A percentile compares a stretch with the other conserved stretches of the same genome.
Evolutionary conservation across 768 basidiomycete genomes (phyloP).

Genomic region (Kwoniella heveanensis): DNA sequence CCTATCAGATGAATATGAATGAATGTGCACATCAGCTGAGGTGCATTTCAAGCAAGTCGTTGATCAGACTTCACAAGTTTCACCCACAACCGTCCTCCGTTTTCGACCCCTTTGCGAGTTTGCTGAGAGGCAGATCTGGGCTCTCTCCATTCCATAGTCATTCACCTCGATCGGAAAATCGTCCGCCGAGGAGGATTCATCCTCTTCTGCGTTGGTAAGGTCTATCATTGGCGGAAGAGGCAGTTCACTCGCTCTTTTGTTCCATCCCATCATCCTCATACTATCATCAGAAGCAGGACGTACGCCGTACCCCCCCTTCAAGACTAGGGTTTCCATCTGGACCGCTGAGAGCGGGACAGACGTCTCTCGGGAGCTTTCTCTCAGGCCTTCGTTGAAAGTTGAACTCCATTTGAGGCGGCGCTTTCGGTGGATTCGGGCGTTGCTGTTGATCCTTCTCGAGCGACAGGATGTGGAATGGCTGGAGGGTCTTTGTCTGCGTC

Average conservation of each 20-base stretch:
- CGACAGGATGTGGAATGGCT: too few species aligned
- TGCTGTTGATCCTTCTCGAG: too few species aligned
- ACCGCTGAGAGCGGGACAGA: not conserved
- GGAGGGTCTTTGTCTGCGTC: too few species aligned
- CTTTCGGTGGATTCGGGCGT: too few species aligned
- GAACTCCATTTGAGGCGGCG: too few species aligned
- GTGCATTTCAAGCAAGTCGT: too few species aligned
- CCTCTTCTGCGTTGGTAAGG: too few species aligned
- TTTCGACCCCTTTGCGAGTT: not conserved
- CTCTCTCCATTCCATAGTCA: not conserved
- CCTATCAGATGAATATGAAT: too few species aligned
- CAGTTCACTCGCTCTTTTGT: not conserved
- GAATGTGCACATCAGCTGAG: too few species aligned
- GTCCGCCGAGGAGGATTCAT: not conserved
- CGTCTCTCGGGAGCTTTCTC: too few species aligned
- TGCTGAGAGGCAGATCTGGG: not conserved
- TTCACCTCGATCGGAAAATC: not conserved
- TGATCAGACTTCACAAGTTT: too few species aligned
- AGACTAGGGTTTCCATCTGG: not conserved
- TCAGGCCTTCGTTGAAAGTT: too few species aligned
- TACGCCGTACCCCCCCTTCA: not conserved
- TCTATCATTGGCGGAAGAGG: not conserved
- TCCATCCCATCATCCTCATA: slow-evolving; percentile 5
- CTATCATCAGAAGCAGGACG: not conserved
- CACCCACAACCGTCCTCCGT: not conserved